Conservation (phyloP, 139 green algal genomes). For the Chlorella sp. region DNA sequence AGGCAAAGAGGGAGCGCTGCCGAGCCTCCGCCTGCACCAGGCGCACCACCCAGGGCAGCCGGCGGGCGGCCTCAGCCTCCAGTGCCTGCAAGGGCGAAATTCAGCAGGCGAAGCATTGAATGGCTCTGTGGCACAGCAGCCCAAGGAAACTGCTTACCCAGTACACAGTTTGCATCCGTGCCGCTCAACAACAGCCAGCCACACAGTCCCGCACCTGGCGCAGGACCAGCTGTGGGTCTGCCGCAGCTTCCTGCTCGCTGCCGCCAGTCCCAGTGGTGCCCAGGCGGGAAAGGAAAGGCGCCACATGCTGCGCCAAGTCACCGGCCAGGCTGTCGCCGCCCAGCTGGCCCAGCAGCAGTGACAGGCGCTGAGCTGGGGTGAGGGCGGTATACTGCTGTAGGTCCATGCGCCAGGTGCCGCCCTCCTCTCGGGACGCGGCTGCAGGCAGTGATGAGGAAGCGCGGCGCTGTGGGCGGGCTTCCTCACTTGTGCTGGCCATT, state of each 20-base stretch:
- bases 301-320: conserved; percentile 11
- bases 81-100: conserved; percentile 11
- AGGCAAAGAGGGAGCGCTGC: conserved; percentile 18
- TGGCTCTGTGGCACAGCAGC: too few species aligned
- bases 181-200: not conserved
- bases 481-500: too few species aligned
- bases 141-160: too few species aligned
- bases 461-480: too few species aligned
- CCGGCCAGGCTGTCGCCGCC: conserved; percentile 9
- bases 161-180: too few species aligned
- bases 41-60: conserved; percentile 31
- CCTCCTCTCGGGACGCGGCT: not conserved
- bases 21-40: conserved; percentile 33
- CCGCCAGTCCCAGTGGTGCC: not conserved
- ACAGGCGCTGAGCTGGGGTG: not conserved
- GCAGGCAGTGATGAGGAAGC: not conserved
- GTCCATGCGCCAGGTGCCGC: conserved; percentile 23
- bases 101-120: too few species aligned
- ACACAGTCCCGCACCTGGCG: not conserved
- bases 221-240: conserved; percentile 1
- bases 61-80: not conserved
- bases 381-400: conserved; percentile 28
- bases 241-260: not conserved
- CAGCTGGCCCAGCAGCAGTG: conserved; percentile 35
- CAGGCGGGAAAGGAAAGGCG: conserved; percentile 27